Conservation (phyloP, 306 rosid species). For the Oemleria cerasiformis region DNA sequence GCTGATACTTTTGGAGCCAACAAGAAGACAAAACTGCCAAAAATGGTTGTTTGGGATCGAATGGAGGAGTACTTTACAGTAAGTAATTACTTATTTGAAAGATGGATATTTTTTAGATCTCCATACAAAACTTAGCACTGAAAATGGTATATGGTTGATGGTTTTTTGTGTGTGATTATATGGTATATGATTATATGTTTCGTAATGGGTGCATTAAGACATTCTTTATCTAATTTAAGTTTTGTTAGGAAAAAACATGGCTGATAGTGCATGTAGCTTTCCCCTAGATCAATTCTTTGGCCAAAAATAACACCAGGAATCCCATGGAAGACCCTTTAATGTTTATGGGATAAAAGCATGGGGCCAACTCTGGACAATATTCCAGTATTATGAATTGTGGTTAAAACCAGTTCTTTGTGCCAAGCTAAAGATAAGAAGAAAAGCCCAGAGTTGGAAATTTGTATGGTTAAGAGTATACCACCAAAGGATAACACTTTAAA, state of each 20-base stretch:
- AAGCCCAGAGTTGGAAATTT: too few relatives aligned
- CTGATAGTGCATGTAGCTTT: neutral
- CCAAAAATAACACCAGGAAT: too few relatives aligned
- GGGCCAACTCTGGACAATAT: too few relatives aligned
- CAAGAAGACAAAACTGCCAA: conserved; percentile 57
- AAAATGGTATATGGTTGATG: conserved; percentile 14
- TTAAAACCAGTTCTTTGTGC: too few relatives aligned
- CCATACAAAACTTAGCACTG: conserved; percentile 17
- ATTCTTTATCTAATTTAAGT: neutral
- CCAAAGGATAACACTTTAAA: neutral
- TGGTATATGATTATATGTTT: neutral
- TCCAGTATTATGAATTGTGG: too few relatives aligned
- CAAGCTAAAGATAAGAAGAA: neutral
- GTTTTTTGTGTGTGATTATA: neutral
- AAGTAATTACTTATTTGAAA: conserved; percentile 34
- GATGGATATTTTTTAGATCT: neutral
- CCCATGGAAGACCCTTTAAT: too few relatives aligned
- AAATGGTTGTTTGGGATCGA: conserved; percentile 87
- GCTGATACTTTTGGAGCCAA: conserved; percentile 68
- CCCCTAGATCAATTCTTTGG: neutral
- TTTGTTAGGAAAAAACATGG: neutral
- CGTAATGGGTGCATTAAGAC: neutral
- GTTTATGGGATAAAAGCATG: too few relatives aligned
- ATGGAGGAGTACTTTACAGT: conserved; percentile 66
- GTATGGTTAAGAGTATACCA: neutral